A percentile compares a stretch with the other conserved stretches of the same genome.
Conservation (phyloP, 305 asterid species). For the Fraxinus latifolia region DNA sequence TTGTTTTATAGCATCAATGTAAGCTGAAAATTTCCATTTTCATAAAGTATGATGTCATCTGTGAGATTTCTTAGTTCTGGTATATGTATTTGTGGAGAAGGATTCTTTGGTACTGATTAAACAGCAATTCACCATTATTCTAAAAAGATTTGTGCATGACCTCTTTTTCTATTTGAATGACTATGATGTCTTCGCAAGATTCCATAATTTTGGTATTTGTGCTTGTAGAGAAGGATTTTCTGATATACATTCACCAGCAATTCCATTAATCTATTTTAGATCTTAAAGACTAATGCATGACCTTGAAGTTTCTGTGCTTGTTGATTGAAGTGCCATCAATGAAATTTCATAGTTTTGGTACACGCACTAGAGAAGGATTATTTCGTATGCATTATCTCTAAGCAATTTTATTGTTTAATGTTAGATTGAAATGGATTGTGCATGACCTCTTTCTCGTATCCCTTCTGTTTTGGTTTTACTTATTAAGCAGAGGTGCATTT, state of each 20-base stretch:
- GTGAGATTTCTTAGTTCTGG: not conserved
- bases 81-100: not conserved
- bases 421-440: not conserved
- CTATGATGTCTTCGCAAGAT: not conserved
- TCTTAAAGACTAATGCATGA: not conserved
- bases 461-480: not conserved
- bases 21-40: conserved; percentile 31
- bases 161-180: not conserved
- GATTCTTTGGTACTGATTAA: not conserved
- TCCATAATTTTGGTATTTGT: not conserved
- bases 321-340: not conserved
- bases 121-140: not conserved
- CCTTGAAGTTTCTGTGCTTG: not conserved
- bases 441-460: not conserved
- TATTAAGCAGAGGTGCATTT: not conserved
- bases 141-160: not conserved
- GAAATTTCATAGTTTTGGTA: not conserved
- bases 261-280: not conserved
- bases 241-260: not conserved
- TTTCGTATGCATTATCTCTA: not conserved
- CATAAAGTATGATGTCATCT: not conserved
- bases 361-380: not conserved
- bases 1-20: conserved; percentile 90
- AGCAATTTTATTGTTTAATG: not conserved
- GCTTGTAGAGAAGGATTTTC: not conserved